Evolutionary conservation across 2,329 filamentous ascomycete genomes (phyloP), one percentile per base, ranked within the genome.

Genomic region (Beauveria varroae): DNA sequence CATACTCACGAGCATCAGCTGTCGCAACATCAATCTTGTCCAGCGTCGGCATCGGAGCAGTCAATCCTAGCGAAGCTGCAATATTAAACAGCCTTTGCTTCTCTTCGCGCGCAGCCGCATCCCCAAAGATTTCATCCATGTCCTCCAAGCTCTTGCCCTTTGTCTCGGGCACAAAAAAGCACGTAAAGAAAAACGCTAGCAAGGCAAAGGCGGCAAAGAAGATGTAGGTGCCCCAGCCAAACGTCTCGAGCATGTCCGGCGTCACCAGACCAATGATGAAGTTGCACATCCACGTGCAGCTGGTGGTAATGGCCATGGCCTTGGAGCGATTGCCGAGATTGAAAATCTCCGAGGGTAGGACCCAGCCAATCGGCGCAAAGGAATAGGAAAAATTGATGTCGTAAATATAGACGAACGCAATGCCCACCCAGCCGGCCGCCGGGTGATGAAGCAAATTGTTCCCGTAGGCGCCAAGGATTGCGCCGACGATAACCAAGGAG

Each of bases 331-430:
- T 82, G 8, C 77, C 79, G 0, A 86, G 69, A 2, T 81, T 81
- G 74, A 83, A 87, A 40, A 87, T 81, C 69, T 88, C 86, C 5
- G 84, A 81, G 0, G 83, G 82, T 64, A 88, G 86, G 50, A 87
- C 80, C 85, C 86, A 88, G 59, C 80, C 83, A 3, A 86, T 81
- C 0, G 85, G 84, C 0, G 84, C 85, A 20, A 86, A 78, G 0
- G 84, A 87, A n/a, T 86, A 74, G 1, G 83, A 81, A 68, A 88
- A 88, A 64, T 85, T 76, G 65, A 86, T 78, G 67, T 87, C 83
- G 62, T 88, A 78, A 18, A 88, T 76, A 69, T 87, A 88, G 55
- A 80, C 84, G 67, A 87, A 87, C 22, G 83, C 82, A 64, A 88
- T 87, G 64, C 87, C 82, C 2, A 80, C 80, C 61, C 76, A 80